Conservation (phyloP, 345 rosid genomes). For the Geranium brycei region DNA sequence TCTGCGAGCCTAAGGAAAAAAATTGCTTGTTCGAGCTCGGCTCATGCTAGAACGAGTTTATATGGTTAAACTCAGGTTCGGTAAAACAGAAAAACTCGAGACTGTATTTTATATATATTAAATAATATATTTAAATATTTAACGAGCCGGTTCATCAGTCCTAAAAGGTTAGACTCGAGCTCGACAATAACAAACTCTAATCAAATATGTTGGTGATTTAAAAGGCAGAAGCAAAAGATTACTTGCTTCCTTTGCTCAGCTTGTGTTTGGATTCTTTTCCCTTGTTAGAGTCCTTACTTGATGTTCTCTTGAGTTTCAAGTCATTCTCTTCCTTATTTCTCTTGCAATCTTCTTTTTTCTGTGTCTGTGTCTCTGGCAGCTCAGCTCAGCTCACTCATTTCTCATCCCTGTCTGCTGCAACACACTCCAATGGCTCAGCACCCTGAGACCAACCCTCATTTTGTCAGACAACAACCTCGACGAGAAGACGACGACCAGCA, state of each 20-base stretch:
- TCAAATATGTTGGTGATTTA: too few relatives aligned
- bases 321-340: conserved; percentile 25
- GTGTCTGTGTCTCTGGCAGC: not conserved
- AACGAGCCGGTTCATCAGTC: too few relatives aligned
- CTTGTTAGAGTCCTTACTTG: conserved; percentile 43
- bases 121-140: too few relatives aligned
- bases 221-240: conserved; percentile 18
- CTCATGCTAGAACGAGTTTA: too few relatives aligned
- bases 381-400: conserved; percentile 2
- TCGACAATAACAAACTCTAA: too few relatives aligned
- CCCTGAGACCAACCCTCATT: conserved; percentile 56
- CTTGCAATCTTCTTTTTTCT: conserved; percentile 8
- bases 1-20: too few relatives aligned
- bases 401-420: not conserved
- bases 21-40: too few relatives aligned
- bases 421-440: conserved; percentile 23
- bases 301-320: conserved; percentile 36
- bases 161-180: too few relatives aligned
- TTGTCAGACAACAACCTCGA: conserved; percentile 1
- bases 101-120: too few relatives aligned
- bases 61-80: too few relatives aligned
- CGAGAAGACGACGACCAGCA: not conserved
- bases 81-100: too few relatives aligned
- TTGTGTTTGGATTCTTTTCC: conserved; percentile 52
- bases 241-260: conserved; percentile 46